A percentile compares a stretch with the other conserved stretches of the same genome.
Conservation (phyloP, 768 basidiomycete species). For the Tulasnella sp. region DNA sequence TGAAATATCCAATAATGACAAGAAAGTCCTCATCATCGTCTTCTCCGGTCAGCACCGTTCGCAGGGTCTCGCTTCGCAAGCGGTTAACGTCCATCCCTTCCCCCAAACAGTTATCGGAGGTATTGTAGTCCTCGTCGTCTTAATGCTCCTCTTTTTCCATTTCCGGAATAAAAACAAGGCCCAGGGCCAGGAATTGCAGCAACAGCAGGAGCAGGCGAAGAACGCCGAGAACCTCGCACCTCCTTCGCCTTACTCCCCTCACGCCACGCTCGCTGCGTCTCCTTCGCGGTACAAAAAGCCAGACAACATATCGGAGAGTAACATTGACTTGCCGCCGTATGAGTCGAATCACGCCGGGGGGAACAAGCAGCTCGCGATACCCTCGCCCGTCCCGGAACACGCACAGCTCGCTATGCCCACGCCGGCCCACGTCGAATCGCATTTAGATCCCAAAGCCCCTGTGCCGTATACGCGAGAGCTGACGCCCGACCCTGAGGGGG, state of each 20-base stretch:
- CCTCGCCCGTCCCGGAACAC: neutral
- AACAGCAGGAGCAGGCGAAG: neutral
- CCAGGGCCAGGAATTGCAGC: too few relatives aligned
- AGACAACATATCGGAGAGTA: neutral
- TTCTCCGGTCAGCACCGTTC: neutral
- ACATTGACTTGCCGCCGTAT: neutral
- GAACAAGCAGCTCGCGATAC: neutral
- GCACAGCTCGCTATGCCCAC: neutral
- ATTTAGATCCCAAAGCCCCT: neutral
- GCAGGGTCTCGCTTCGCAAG: neutral
- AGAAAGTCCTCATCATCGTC: neutral
- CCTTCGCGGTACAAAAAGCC: neutral
- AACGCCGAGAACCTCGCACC: neutral
- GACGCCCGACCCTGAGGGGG: too few relatives aligned
- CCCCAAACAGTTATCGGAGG: too few relatives aligned
- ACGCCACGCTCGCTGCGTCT: neutral
- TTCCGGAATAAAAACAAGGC: too few relatives aligned
- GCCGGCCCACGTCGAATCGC: neutral
- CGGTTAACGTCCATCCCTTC: neutral
- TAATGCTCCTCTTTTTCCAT: too few relatives aligned
- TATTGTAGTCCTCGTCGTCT: too few relatives aligned
- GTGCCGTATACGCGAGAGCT: neutral
- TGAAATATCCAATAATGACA: neutral
- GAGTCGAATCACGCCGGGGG: neutral
- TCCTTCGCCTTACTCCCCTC: neutral